Percentiles rank a stretch among this genome's conserved stretches.
Conservation (phyloP, 1,284 basidiomycete species). For the Sporisorium exsertum region DNA sequence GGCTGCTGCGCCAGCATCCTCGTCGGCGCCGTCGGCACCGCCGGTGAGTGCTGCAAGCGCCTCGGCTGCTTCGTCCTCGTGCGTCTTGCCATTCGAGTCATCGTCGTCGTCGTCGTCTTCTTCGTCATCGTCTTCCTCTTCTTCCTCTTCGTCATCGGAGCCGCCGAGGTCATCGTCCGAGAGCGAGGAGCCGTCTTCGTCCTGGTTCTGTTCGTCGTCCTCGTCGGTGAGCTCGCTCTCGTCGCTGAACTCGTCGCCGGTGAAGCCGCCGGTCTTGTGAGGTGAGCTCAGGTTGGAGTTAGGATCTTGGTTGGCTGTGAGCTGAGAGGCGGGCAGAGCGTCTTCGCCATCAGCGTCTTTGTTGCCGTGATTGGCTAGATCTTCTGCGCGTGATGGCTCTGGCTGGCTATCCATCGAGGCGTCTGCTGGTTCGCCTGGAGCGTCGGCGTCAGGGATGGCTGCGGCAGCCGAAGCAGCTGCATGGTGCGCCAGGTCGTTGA, state of each 20-base stretch:
- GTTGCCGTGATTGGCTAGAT: conserved; percentile 8
- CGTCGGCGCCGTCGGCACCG: conserved; percentile 23
- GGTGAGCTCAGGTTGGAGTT: conserved; percentile 50
- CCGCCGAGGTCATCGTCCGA: conserved; percentile 50
- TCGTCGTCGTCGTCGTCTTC: conserved; percentile 42
- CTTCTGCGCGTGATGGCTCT: conserved; percentile 20
- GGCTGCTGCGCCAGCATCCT: conserved; percentile 34
- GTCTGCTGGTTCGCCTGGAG: conserved; percentile 25
- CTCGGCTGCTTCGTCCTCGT: conserved; percentile 59
- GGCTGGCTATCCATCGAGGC: conserved; percentile 33
- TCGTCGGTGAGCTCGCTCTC: conserved; percentile 62
- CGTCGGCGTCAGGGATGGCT: conserved; percentile 16
- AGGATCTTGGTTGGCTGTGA: conserved; percentile 32
- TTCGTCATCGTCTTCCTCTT: conserved; percentile 32
- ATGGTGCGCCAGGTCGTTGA: conserved; percentile 31
- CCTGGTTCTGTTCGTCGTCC: conserved; percentile 49
- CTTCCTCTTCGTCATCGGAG: conserved; percentile 47
- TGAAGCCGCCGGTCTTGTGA: conserved; percentile 50
- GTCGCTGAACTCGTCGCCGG: conserved; percentile 57
- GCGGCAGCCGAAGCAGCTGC: conserved; percentile 22
- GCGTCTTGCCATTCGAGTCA: conserved; percentile 31
- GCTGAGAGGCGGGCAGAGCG: conserved; percentile 29
- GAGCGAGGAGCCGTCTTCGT: conserved; percentile 45
- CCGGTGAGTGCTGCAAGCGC: conserved; percentile 56
- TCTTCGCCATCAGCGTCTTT: conserved; percentile 13